A percentile compares a stretch with the other conserved stretches of the same genome.
phyloP scores from a whole-genome alignment of 1,284 basidiomycete species.

The Cryptococcus amylolentus region DNA sequence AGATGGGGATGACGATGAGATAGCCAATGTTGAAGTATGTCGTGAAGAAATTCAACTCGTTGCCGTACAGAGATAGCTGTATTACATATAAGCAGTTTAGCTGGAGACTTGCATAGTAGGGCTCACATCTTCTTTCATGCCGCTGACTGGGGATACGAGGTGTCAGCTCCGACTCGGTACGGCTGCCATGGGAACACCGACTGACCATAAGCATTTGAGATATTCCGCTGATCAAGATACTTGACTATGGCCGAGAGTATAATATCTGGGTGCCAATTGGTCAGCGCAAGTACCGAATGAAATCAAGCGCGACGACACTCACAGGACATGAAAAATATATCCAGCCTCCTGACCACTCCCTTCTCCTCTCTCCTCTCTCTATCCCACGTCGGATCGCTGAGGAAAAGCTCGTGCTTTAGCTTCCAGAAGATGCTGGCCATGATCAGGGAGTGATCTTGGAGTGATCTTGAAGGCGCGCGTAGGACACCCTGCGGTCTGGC shows the following conservation, averaged over 20 bases:
- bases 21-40: slow-evolving; percentile 19
- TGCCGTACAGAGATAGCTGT: slow-evolving; percentile 3
- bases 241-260: slow-evolving; percentile 14
- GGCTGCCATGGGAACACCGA: background rate
- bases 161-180: background rate
- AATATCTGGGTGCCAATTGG: background rate
- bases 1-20: slow-evolving; percentile 14
- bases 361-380: slow-evolving; percentile 6
- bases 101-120: background rate
- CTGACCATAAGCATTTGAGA: slow-evolving; percentile 7
- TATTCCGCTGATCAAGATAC: slow-evolving; percentile 15
- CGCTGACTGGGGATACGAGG: slow-evolving; percentile 1
- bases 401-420: background rate
- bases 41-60: slow-evolving; percentile 16
- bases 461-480: too few relatives aligned
- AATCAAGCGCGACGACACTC: background rate
- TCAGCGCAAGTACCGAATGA: background rate
- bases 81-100: background rate
- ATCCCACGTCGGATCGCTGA: slow-evolving; percentile 13
- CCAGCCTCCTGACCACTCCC: slow-evolving; percentile 9
- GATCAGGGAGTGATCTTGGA: too few relatives aligned
- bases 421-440: too few relatives aligned
- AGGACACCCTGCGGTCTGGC: too few relatives aligned
- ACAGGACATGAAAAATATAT: slow-evolving; percentile 17
- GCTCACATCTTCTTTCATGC: slow-evolving; percentile 20